These are phyloP conservation scores for Neurospora africana DNA, from an alignment of 495 filamentous ascomycete genomes.

Conservation along the genomic window DNA sequence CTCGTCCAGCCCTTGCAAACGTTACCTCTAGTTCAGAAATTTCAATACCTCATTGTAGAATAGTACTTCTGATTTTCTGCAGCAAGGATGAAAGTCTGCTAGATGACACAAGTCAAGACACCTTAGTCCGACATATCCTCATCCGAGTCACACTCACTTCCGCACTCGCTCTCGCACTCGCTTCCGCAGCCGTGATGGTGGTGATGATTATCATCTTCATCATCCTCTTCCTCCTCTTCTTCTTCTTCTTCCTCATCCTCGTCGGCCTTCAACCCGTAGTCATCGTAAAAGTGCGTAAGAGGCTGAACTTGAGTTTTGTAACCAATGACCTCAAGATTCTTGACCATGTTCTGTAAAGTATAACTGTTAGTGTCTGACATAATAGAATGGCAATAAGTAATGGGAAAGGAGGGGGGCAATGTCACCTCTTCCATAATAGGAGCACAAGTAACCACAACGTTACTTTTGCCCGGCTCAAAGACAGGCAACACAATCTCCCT, in stretches of 20 bases:
- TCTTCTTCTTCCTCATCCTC: conserved; percentile 58
- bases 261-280: conserved; percentile 73
- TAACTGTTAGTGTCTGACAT: conserved; percentile 8
- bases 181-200: not conserved
- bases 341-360: conserved; percentile 49
- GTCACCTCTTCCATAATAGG: conserved; percentile 71
- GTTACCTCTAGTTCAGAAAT: not conserved
- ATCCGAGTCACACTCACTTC: not conserved
- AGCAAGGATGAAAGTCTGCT: not conserved
- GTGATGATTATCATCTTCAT: conserved; percentile 37
- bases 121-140: not conserved
- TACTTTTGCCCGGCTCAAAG: conserved; percentile 65
- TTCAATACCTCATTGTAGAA: not conserved
- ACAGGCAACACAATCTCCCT: conserved; percentile 64
- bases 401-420: not conserved
- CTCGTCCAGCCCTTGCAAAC: not conserved
- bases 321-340: conserved; percentile 58
- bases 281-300: conserved; percentile 78
- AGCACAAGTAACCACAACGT: conserved; percentile 82
- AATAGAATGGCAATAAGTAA: not conserved
- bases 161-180: not conserved
- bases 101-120: not conserved
- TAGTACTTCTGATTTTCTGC: not conserved
- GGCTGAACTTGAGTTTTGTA: conserved; percentile 67
- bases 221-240: conserved; percentile 51